Evolutionary conservation across 306 rosid species (phyloP).

Genomic region (Urtica urens): DNA sequence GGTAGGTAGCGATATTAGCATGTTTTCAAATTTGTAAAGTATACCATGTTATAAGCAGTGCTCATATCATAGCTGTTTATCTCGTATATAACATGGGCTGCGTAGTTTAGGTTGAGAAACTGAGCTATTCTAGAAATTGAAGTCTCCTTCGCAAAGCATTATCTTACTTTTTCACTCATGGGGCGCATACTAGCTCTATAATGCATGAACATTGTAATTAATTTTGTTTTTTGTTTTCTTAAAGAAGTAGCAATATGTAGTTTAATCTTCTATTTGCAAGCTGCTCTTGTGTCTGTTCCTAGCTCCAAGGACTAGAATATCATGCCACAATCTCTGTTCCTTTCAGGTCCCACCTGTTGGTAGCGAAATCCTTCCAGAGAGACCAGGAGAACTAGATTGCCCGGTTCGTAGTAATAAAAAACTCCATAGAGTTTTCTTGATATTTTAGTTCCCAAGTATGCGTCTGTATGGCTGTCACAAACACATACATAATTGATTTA

Average conservation of each 20-base stretch:
- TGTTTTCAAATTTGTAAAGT: no score
- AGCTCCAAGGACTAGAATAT: not conserved
- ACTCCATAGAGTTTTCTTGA: not conserved
- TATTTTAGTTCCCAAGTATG: constrained; percentile 11
- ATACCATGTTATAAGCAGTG: no score
- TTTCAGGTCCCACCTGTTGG: constrained; percentile 53
- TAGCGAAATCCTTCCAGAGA: constrained; percentile 74
- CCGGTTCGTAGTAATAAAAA: constrained; percentile 55
- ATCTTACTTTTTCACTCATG: not conserved
- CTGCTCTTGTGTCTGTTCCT: not conserved
- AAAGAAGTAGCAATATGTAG: not conserved
- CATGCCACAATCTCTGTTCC: not conserved
- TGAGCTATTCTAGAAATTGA: not conserved
- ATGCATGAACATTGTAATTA: not conserved
- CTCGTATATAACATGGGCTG: not conserved
- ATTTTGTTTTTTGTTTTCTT: no score
- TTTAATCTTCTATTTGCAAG: not conserved
- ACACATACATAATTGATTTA: constrained; percentile 11
- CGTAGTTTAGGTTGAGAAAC: not conserved
- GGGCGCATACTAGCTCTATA: not conserved
- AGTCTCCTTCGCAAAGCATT: not conserved
- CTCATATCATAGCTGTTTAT: not conserved
- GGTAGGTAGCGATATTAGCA: no score
- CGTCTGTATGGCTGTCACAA: constrained; percentile 16
- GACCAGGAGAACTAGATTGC: constrained; percentile 84